A percentile compares a stretch with the other conserved stretches of the same genome.
phyloP scores from a whole-genome alignment of 768 basidiomycete species.

The Solioccasus polychromus region DNA sequence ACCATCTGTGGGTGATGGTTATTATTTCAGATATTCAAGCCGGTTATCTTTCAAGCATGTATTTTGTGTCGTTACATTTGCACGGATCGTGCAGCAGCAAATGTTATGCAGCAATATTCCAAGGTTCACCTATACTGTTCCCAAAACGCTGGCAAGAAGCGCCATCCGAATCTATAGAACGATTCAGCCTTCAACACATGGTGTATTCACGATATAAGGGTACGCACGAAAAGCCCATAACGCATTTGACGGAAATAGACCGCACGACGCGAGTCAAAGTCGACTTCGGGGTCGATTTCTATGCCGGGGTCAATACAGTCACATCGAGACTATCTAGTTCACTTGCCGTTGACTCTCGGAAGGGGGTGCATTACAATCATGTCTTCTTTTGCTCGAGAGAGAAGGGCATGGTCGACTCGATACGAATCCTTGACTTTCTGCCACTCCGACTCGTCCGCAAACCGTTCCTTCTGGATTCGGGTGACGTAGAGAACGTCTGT shows the following conservation, averaged over 20 bases:
- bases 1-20: too few species aligned
- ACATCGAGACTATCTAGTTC: not conserved
- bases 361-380: slow-evolving; percentile 99
- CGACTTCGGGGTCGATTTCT: slow-evolving; percentile 99
- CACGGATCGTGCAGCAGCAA: too few species aligned
- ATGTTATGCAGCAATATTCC: too few species aligned
- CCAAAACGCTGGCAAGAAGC: slow-evolving; percentile 67
- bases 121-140: slow-evolving; percentile 11
- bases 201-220: not conserved
- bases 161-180: slow-evolving; percentile 69
- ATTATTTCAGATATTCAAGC: too few species aligned
- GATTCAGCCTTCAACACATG: not conserved
- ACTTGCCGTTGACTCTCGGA: slow-evolving; percentile 82
- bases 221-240: slow-evolving; percentile 91
- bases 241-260: slow-evolving; percentile 99
- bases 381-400: slow-evolving; percentile 90
- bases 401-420: slow-evolving; percentile 88
- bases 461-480: slow-evolving; percentile 93
- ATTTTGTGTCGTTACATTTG: too few species aligned
- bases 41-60: too few species aligned
- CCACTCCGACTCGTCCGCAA: slow-evolving; percentile 80
- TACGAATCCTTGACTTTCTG: slow-evolving; percentile 88
- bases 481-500: slow-evolving; percentile 98
- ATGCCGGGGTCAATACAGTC: slow-evolving; percentile 9
- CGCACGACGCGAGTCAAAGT: slow-evolving; percentile 90